Base-by-base conservation (phyloP, 306 rosid genomes). In the Abrus pulchellus region DNA sequence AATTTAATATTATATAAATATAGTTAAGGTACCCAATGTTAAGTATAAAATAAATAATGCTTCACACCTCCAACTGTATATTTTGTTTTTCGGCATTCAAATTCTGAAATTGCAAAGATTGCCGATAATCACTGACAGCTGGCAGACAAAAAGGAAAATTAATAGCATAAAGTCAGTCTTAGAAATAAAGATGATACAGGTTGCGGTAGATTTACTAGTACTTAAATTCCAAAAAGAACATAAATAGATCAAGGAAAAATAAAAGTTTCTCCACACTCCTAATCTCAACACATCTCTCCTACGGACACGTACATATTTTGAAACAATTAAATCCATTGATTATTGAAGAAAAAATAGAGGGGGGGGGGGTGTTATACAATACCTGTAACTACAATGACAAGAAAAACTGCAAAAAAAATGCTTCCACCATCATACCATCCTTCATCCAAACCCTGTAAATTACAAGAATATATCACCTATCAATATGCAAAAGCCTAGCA, bases 391-490 rank as follows among this genome's bases (percentile, higher is more conserved):
- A 92, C 77, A 72, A 93, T 90, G 74, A 95, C 99, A 80, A 95
- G 96, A 44, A 88, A 9, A 63, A 95, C 99, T 76, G 99, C 99
- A 70, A 93, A 87, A 71, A 91, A 76, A 85, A 93, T 95, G 87
- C 99, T 93, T 66, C 96, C 98, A 77, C 99, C 97, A 85, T 95
- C 99, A 77, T 90, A 92, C 98, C 98, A 95, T 81, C 99, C 99
- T 86, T 93, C 91, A 6, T 69, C 8, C 61, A 88, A 8, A 82
- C 99, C 99, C 99, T 95, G 70, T 9, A 68, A 77, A 64, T 72
- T 76, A 80, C 60, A 73, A 75, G 61, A 52, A 72, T 9, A 34
- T 45, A 50, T 36, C 40, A 27, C 50, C 32, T 49, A 72, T 55
- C 30, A 11, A 79, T 29, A 12, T 64, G 61, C 14, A 83, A 9